Evolutionary conservation across 2,329 filamentous ascomycete genomes (phyloP).

Genomic region (Parafenestella ontariensis): DNA sequence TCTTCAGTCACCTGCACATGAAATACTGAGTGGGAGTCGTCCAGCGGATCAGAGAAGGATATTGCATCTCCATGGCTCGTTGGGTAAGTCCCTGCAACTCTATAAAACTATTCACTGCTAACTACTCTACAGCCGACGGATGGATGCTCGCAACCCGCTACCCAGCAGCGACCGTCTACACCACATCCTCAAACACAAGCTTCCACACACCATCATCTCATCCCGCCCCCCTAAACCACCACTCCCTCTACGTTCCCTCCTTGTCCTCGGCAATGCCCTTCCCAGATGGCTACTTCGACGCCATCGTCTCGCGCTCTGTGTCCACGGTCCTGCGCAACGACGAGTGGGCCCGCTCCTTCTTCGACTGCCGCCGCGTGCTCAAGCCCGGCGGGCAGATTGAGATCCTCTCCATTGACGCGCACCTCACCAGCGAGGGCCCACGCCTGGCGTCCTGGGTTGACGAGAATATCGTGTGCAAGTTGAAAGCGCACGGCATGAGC

Average conservation of each 20-base stretch:
- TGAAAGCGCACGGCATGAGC: constrained; percentile 31
- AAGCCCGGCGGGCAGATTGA: constrained; percentile 38
- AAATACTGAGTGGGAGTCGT: constrained; percentile 27
- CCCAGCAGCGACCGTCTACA: constrained; percentile 32
- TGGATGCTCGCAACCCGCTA: constrained; percentile 38
- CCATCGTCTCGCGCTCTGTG: constrained; percentile 33
- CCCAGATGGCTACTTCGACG: constrained; percentile 35
- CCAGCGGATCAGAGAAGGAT: constrained; percentile 31
- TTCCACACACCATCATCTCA: constrained; percentile 26
- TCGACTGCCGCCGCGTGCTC: constrained; percentile 37
- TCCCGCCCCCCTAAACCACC: constrained; percentile 36
- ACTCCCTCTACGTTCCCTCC: constrained; percentile 34
- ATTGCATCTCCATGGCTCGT: constrained; percentile 33
- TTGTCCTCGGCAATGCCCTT: constrained; percentile 30
- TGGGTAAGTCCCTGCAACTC: constrained; percentile 16
- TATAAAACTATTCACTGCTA: no score
- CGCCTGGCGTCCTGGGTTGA: constrained; percentile 32
- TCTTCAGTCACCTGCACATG: constrained; percentile 34
- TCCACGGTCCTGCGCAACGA: constrained; percentile 33
- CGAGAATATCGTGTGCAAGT: constrained; percentile 25
- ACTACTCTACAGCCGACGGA: constrained; percentile 25
- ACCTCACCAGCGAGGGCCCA: constrained; percentile 32
- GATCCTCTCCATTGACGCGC: constrained; percentile 33
- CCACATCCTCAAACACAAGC: constrained; percentile 29
- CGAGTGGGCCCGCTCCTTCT: constrained; percentile 37